Evolutionary conservation across 208 protist genomes (phyloP), one percentile per base, ranked within the genome.

Genomic region (Leishmania mexicana): DNA sequence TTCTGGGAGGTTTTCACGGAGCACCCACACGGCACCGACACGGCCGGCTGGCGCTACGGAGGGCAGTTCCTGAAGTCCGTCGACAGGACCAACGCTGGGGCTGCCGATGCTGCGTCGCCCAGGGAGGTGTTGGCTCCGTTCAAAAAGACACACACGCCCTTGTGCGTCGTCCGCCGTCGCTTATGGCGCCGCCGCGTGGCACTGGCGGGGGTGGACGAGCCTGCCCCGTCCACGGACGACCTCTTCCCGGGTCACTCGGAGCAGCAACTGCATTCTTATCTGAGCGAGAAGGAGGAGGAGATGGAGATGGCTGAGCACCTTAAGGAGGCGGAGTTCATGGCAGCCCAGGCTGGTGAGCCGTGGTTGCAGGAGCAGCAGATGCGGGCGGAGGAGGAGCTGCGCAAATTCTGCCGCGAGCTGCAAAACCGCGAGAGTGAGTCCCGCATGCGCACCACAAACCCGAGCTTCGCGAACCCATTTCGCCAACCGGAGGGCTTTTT

Each of bases 31-130:
- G 87, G 91, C 68, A 87, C 79, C 35, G 88, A 92, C 78, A 51
- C 62, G 2, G 83, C 67, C 13, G 91, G 89, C 49, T 94, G 91
- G 88, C 91, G 91, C 64, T 94, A 93, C 73, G 87, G 80, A 24
- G 73, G 84, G 58, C 54, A 76, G 51, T 90, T 87, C 76, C 77
- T 88, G 47, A 19, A 6, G 11, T 24, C 84, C 28, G 53, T 45
- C 64, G 77, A 81, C 65, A 38, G 51, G 45, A 67, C 24, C 75
- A 75, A 75, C 49, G 60, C 78, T 4, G 51, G 68, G 24, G 54
- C 17, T 19, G 24, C 35, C 31, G 19, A 68, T 54, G 31, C 3
- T 35, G 57, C 64, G 38, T n/a, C 28, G 3, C n/a, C 13, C 19
- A 7, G 10, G 49, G 47, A 62, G 62, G 31, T 17, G 40, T 67